phyloP scores from a whole-genome alignment of 2,329 filamentous ascomycete genomes.

The Leptographium galeiforme region DNA sequence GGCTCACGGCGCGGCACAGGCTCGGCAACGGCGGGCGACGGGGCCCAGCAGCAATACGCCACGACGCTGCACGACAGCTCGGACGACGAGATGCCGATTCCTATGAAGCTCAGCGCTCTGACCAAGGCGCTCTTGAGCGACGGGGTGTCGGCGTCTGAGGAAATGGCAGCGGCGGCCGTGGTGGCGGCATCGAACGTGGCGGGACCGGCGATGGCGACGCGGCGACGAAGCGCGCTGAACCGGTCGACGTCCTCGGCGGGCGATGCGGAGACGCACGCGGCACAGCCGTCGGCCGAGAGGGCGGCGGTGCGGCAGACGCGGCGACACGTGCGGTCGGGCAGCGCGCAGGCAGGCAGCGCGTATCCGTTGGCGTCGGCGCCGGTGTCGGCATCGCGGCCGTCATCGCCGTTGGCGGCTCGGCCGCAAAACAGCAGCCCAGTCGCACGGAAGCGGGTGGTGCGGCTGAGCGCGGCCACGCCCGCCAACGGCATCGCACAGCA shows the following conservation, averaged over 20 bases:
- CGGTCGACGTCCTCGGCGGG: conserved; percentile 28
- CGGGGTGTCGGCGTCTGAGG: conserved; percentile 35
- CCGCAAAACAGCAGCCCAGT: conserved; percentile 35
- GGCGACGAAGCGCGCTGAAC: conserved; percentile 36
- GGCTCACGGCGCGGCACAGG: conserved; percentile 7
- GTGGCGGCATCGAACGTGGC: conserved; percentile 5
- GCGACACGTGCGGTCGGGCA: conserved; percentile 32
- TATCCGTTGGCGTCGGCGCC: not conserved
- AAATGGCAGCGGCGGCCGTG: conserved; percentile 6
- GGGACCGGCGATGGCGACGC: conserved; percentile 30
- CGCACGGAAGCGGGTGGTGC: conserved; percentile 40
- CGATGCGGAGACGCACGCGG: conserved; percentile 7
- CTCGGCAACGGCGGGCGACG: not conserved
- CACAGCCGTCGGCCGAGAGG: conserved; percentile 8
- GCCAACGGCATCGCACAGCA: conserved; percentile 16
- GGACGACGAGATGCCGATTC: conserved; percentile 83
- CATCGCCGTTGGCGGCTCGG: conserved; percentile 23
- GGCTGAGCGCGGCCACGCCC: conserved; percentile 31
- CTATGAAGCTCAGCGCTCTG: conserved; percentile 85
- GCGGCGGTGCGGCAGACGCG: conserved; percentile 18
- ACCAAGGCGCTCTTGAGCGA: conserved; percentile 73
- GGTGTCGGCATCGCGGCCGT: conserved; percentile 19
- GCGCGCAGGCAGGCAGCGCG: conserved; percentile 22
- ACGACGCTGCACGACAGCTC: conserved; percentile 66
- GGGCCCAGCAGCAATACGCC: conserved; percentile 18